phyloP scores from a whole-genome alignment of 306 rosid genomes.

The Gynostemma pentaphyllum region DNA sequence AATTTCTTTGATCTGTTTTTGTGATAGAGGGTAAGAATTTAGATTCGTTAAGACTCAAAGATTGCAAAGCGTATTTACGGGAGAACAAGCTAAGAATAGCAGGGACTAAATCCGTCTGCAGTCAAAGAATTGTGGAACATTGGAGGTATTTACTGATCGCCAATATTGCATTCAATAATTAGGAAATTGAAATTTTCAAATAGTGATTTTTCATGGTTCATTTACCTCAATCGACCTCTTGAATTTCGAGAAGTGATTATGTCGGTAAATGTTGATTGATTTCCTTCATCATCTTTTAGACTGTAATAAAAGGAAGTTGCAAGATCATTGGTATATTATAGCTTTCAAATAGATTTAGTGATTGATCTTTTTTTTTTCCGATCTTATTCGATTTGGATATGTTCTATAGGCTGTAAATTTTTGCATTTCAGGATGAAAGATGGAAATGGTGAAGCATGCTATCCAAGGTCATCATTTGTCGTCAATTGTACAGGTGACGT shows the following conservation, averaged over 20 bases:
- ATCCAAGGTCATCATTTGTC: constrained; percentile 55
- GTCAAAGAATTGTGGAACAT: constrained; percentile 51
- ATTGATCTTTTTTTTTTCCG: background rate
- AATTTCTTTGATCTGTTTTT: background rate
- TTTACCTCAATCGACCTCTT: background rate
- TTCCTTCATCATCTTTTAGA: background rate
- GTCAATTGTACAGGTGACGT: constrained; percentile 67
- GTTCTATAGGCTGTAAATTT: too few relatives aligned
- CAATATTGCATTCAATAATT: background rate
- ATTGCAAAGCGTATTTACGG: constrained; percentile 63
- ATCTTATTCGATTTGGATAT: too few relatives aligned
- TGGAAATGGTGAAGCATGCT: constrained; percentile 41
- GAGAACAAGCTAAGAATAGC: constrained; percentile 45
- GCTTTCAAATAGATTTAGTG: background rate
- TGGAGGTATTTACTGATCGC: constrained; percentile 36
- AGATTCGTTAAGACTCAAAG: constrained; percentile 32
- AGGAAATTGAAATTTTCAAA: background rate
- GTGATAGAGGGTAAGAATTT: constrained; percentile 33
- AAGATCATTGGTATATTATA: background rate
- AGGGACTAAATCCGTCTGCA: constrained; percentile 48
- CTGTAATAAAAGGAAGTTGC: background rate
- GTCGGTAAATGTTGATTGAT: background rate
- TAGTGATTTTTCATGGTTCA: background rate
- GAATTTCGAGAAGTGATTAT: background rate
- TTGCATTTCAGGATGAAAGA: constrained; percentile 37